These are phyloP conservation scores for Farysia itapuensis DNA, from an alignment of 1,284 basidiomycete species.

Conservation along the genomic window DNA sequence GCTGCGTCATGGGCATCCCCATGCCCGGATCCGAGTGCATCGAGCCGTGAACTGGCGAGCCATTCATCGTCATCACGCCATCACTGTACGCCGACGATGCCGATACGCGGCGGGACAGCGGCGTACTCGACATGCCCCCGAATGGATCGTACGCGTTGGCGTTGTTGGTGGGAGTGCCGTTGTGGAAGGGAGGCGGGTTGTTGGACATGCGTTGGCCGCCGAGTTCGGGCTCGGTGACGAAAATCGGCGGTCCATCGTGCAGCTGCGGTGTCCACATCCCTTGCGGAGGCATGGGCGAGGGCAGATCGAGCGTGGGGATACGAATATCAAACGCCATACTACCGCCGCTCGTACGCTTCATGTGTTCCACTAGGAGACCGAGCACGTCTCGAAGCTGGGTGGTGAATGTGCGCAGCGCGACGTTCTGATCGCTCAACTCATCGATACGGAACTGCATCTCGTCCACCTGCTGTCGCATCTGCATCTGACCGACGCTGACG, in stretches of 20 bases:
- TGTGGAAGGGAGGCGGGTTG: conserved; percentile 1
- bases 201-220: conserved; percentile 17
- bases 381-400: conserved; percentile 38
- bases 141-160: conserved; percentile 4
- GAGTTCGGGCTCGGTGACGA: conserved; percentile 46
- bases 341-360: conserved; percentile 44
- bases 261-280: conserved; percentile 36
- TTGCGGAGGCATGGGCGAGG: conserved; percentile 35
- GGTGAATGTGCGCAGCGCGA: conserved; percentile 34
- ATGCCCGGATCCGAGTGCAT: conserved; percentile 22
- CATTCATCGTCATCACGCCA: conserved; percentile 27
- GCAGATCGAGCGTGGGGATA: conserved; percentile 35
- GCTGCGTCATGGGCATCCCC: conserved; percentile 23
- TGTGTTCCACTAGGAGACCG: conserved; percentile 35
- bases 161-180: too few relatives aligned
- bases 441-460: conserved; percentile 50
- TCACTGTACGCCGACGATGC: conserved; percentile 33
- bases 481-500: conserved; percentile 48
- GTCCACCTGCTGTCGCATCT: conserved; percentile 47
- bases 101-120: conserved; percentile 33
- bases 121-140: conserved; percentile 12
- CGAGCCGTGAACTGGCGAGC: conserved; percentile 25
- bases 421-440: conserved; percentile 43
- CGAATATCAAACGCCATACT: conserved; percentile 39
- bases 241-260: conserved; percentile 48